A percentile compares a stretch with the other conserved stretches of the same genome.
phyloP scores from a whole-genome alignment of 805 yeast species.

The Candida ovalis region DNA sequence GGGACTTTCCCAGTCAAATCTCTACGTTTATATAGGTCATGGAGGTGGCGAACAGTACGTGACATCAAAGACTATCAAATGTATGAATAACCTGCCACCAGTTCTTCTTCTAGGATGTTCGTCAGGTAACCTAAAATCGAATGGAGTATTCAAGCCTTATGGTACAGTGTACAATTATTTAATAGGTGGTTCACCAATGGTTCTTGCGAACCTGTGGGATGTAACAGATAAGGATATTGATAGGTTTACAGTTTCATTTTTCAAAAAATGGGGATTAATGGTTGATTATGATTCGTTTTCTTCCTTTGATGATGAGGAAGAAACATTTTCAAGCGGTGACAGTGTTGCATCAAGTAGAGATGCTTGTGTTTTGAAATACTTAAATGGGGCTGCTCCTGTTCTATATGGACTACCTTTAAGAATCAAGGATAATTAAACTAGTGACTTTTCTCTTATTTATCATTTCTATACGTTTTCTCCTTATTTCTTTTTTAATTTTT shows the following conservation, averaged over 20 bases:
- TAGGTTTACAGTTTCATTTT: slow-evolving; percentile 57
- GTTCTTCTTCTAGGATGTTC: slow-evolving; percentile 83
- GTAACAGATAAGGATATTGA: slow-evolving; percentile 96
- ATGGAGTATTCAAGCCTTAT: slow-evolving; percentile 62
- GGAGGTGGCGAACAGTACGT: slow-evolving; percentile 93
- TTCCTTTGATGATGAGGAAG: slow-evolving; percentile 10
- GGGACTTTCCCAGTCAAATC: slow-evolving; percentile 38
- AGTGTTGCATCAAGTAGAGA: slow-evolving; percentile 65
- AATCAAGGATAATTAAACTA: slow-evolving; percentile 11
- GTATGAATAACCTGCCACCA: slow-evolving; percentile 46
- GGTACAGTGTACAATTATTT: slow-evolving; percentile 79
- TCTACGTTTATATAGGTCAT: slow-evolving; percentile 85
- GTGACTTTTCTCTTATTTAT: background rate
- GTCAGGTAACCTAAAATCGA: slow-evolving; percentile 61
- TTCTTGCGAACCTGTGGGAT: slow-evolving; percentile 90
- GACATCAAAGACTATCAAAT: slow-evolving; percentile 49
- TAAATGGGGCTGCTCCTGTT: slow-evolving; percentile 93
- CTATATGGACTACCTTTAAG: slow-evolving; percentile 79
- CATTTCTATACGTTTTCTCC: too few relatives aligned
- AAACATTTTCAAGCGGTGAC: slow-evolving; percentile 36
- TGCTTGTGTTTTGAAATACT: slow-evolving; percentile 61
- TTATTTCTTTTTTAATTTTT: background rate
- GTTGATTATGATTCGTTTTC: slow-evolving; percentile 26
- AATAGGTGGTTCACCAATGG: slow-evolving; percentile 76
- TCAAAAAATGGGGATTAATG: slow-evolving; percentile 65